Base-by-base conservation (phyloP, 164 flowering plant species). In the Tinospora cordifolia region DNA sequence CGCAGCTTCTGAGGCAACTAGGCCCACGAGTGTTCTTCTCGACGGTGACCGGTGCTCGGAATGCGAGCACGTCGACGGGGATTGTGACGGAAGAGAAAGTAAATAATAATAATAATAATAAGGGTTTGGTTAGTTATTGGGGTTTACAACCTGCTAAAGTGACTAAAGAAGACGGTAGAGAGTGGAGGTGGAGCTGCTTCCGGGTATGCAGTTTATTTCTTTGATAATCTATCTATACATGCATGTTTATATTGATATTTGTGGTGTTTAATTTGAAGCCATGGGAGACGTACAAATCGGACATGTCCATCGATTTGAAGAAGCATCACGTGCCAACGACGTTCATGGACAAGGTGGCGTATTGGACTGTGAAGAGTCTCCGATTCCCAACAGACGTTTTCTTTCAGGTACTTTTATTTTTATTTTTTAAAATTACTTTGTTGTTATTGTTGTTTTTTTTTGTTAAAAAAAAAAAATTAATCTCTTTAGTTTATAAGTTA, bases 231-330 rank as follows among this genome's bases (percentile, higher is more conserved):
- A 30, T 30, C 4, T 30, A 30, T n/a, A n/a, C n/a, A 51, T 7
- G 11, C n/a, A 22, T 66, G 69, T 66, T 44, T 30, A 30, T 30
- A 30, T 30, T 30, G 36, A 30, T 30, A 30, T 19, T 30, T 30
- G 36, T 30, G 36, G 36, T 30, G 36, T 30, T 3, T 47, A 15
- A 63, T 58, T 67, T 63, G 34, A 14, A 90, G 98, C 98, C 98
- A 74, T 89, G 92, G 97, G 98, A 93, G 79, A 78, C 95, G 38
- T 90, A 94, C 75, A 41, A 77, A 69, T 75, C 97, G 1, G 83
- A 94, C 70, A 0, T 79, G 65, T 75, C 90, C 6, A 90, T 91
- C 8, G 92, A 91, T 85, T 78, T 93, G 83, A 74, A 75, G 74
- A 93, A 90, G 76, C 98, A 90, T 67, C 98, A 91, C 70, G 84